Base-by-base conservation (phyloP, 345 rosid species). In the Melaleuca alternifolia region DNA sequence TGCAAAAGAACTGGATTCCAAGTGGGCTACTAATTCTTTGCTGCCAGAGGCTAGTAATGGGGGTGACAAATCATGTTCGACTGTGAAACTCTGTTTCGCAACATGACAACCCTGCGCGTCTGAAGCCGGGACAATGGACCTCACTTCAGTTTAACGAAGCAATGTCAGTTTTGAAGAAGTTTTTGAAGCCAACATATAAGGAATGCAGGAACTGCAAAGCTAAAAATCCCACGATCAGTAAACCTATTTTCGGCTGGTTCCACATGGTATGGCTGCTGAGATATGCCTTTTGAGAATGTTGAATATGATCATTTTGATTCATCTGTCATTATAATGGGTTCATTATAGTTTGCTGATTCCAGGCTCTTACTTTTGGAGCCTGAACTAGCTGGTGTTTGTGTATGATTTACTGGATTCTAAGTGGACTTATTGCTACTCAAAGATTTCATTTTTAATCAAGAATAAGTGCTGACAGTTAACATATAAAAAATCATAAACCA, bases 201-300 rank as follows among this genome's bases (percentile, higher is more conserved):
- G 86, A 87, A 89, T 97, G 99, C 86, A 84, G 85, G 62, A 86
- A 86, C 54, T 97, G 98, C 83, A 4, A 56, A 16, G 90, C 89
- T 50, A 50, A 54, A 56, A 90, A 87, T 90, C 93, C 96, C 33
- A 51, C 41, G 24, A 88, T 96, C 77, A 88, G 87, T 53, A 97
- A 94, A 86, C 99, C 97, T 82, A 92, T 88, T 59, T 94, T 90
- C 87, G 98, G 96, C 88, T 97, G 98, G 98, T 86, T 97, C 90
- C 90, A 92, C 89, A 87, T 82, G 96, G 99, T 97, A 96, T 88
- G 87, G 83, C 26, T 90, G 33, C 56, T 30, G 46, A 51, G 52
- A 71, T 83, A 83, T 44, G 37, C 56, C 21, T 87, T 30, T 85
- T 23, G 83, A 83, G 28, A 28, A 46, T 62, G 48, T 84, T 57